phyloP scores from a whole-genome alignment of 352 stramenopile species.

The Pythium brassicae region DNA sequence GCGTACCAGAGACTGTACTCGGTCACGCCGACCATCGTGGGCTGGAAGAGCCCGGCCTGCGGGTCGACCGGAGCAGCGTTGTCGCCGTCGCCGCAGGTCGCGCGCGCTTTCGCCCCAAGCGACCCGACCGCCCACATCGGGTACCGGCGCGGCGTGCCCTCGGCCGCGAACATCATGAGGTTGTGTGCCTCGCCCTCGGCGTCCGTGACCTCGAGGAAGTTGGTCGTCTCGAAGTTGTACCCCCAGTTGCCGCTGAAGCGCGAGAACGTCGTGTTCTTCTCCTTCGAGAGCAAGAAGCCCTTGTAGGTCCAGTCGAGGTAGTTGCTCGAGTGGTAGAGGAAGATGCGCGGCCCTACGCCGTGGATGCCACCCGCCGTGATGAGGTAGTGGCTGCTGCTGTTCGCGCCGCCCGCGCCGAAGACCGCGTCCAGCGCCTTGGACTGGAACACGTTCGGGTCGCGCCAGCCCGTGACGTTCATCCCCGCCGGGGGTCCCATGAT shows the following conservation, averaged over 20 bases:
- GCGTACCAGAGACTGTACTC: slow-evolving; percentile 69
- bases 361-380: slow-evolving; percentile 51
- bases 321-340: slow-evolving; percentile 57
- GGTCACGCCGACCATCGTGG: slow-evolving; percentile 54
- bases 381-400: slow-evolving; percentile 44
- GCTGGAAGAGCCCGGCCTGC: slow-evolving; percentile 35
- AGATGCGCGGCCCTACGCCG: slow-evolving; percentile 48
- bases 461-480: slow-evolving; percentile 61
- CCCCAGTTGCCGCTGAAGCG: slow-evolving; percentile 51
- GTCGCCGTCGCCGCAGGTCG: slow-evolving; percentile 12
- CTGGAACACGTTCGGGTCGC: slow-evolving; percentile 59
- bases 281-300: slow-evolving; percentile 46
- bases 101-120: background rate
- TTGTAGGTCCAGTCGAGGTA: slow-evolving; percentile 68
- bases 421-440: slow-evolving; percentile 40
- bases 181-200: slow-evolving; percentile 55
- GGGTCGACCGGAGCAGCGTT: slow-evolving; percentile 13
- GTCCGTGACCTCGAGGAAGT: slow-evolving; percentile 55
- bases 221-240: slow-evolving; percentile 67
- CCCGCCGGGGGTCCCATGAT: slow-evolving; percentile 42
- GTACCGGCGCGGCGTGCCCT: slow-evolving; percentile 43
- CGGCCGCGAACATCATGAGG: slow-evolving; percentile 60
- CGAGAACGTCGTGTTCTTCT: slow-evolving; percentile 65
- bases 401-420: slow-evolving; percentile 1
- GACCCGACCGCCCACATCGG: slow-evolving; percentile 55